Evolutionary conservation across 2,329 filamentous ascomycete genomes (phyloP).

Genomic region (Aciculosporium take): DNA sequence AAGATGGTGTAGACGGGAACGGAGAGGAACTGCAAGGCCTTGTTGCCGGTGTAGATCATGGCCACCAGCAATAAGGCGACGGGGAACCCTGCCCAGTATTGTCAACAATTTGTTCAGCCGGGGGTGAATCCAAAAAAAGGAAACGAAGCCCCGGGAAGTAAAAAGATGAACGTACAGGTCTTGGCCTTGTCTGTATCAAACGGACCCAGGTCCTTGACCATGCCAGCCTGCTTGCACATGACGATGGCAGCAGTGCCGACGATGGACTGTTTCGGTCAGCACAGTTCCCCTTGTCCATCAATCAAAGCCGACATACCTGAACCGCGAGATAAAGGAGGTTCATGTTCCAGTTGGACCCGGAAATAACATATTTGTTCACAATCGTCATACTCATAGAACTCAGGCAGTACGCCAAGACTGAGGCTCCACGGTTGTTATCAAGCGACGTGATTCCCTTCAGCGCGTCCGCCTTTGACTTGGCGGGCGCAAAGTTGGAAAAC

Average conservation of each 20-base stretch:
- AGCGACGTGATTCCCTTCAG: constrained; percentile 17
- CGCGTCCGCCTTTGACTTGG: constrained; percentile 5
- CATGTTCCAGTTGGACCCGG: constrained; percentile 79
- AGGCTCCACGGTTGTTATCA: constrained; percentile 63
- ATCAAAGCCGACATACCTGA: constrained; percentile 52
- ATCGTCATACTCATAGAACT: constrained; percentile 99
- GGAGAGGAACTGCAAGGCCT: constrained; percentile 89
- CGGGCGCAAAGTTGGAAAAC: constrained; percentile 3
- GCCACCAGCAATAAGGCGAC: constrained; percentile 89
- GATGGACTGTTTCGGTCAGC: constrained; percentile 45
- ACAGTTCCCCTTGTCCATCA: not conserved
- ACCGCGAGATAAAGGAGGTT: constrained; percentile 90
- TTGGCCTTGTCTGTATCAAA: constrained; percentile 84
- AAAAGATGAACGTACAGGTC: constrained; percentile 52
- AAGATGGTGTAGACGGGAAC: constrained; percentile 99
- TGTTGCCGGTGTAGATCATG: constrained; percentile 98
- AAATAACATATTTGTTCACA: constrained; percentile 97
- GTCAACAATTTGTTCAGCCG: not conserved
- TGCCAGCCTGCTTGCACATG: constrained; percentile 60
- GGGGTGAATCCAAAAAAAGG: not conserved
- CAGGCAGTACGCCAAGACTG: constrained; percentile 80
- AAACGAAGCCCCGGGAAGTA: not conserved
- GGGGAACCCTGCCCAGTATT: constrained; percentile 60
- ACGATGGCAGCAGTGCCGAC: constrained; percentile 81
- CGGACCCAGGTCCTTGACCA: constrained; percentile 68